Evolutionary conservation across 352 stramenopile species (phyloP).

Genomic region (Phytophthora sp.): DNA sequence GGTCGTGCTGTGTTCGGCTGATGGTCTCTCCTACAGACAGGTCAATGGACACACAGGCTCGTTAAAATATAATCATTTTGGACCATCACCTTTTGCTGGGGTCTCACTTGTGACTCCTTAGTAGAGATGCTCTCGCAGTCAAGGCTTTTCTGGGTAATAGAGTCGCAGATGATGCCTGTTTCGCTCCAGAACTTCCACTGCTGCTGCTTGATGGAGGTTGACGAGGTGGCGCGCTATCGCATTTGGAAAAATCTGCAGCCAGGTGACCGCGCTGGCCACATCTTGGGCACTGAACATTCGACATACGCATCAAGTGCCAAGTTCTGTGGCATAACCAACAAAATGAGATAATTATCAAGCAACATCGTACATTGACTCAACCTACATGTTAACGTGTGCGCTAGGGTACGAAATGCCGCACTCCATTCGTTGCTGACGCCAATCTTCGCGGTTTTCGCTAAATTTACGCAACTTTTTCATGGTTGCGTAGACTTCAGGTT

Average conservation of each 20-base stretch:
- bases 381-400: conserved; percentile 75
- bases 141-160: conserved; percentile 17
- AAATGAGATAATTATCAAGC: no score
- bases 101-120: conserved; percentile 9
- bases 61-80: not conserved
- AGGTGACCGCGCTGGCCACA: conserved; percentile 66
- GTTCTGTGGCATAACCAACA: conserved; percentile 44
- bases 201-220: conserved; percentile 26
- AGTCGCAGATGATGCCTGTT: conserved; percentile 2
- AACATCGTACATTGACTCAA: no score
- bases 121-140: conserved; percentile 14
- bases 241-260: conserved; percentile 53
- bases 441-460: conserved; percentile 68
- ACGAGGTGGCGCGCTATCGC: conserved; percentile 32
- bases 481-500: conserved; percentile 48
- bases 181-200: conserved; percentile 11
- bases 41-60: not conserved
- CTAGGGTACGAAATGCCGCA: conserved; percentile 72
- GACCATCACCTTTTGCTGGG: not conserved
- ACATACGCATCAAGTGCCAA: conserved; percentile 82
- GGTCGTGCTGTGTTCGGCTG: conserved; percentile 23
- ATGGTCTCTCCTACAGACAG: not conserved
- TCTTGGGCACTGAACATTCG: conserved; percentile 60
- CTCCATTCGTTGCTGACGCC: conserved; percentile 71
- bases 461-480: conserved; percentile 54